Conservation (phyloP, 495 filamentous ascomycete species). For the Halenospora varia region DNA sequence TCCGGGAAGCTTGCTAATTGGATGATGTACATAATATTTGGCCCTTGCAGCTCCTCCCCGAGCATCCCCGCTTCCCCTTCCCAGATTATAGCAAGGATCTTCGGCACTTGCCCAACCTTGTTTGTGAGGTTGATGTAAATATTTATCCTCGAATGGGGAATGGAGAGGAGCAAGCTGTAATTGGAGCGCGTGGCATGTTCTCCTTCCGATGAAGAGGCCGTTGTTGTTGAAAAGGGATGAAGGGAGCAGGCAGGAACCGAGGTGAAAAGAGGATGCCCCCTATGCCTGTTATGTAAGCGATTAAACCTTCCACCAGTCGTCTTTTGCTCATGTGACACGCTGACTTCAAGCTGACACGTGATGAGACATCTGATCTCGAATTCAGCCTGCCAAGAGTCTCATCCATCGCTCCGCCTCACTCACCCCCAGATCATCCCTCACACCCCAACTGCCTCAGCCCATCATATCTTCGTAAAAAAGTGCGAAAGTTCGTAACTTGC, state of each 20-base stretch:
- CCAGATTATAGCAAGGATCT: not conserved
- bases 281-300: not conserved
- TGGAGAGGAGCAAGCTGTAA: not conserved
- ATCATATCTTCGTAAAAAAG: no score
- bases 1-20: not conserved
- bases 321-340: not conserved
- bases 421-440: no score
- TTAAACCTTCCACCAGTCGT: no score
- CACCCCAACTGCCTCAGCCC: no score
- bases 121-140: not conserved
- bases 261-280: no score
- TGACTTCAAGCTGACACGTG: not conserved
- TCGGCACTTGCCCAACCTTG: not conserved
- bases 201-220: not conserved
- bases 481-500: no score
- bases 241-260: not conserved
- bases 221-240: not conserved
- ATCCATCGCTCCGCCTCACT: no score
- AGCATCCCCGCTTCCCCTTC: not conserved
- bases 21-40: not conserved
- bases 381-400: not conserved
- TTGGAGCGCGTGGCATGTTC: not conserved
- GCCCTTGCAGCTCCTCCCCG: not conserved
- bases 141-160: not conserved
- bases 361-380: not conserved